Evolutionary conservation across 371 early-diverging fungal genomes (phyloP).

Genomic region (Mycotypha africana): DNA sequence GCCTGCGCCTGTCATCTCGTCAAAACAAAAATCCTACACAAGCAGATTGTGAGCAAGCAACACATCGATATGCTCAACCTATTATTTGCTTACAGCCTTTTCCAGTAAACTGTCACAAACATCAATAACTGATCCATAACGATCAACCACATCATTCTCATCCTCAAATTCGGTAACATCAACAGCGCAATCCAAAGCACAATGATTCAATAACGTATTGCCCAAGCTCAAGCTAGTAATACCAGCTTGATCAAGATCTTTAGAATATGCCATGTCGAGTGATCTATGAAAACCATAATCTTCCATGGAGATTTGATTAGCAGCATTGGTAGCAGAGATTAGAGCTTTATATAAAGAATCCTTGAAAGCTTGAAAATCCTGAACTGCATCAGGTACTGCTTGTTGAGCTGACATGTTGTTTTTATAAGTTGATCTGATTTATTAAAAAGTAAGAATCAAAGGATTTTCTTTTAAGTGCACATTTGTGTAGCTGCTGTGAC

Average conservation of each 20-base stretch:
- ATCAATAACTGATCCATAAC: conserved; percentile 65
- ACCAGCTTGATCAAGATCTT: conserved; percentile 46
- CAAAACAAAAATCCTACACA: no score
- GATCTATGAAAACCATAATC: conserved; percentile 73
- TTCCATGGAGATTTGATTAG: conserved; percentile 53
- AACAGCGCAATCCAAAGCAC: conserved; percentile 29
- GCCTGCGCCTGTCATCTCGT: conserved; percentile 49
- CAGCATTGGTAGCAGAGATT: conserved; percentile 60
- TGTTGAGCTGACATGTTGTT: conserved; percentile 1
- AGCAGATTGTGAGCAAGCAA: no score
- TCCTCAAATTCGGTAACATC: conserved; percentile 37
- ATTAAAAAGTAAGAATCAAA: no score
- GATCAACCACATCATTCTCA: conserved; percentile 65
- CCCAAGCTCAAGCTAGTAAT: conserved; percentile 48
- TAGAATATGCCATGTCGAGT: conserved; percentile 56
- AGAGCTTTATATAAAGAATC: conserved; percentile 53
- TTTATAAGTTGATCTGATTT: no score
- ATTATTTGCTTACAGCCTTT: conserved; percentile 71
- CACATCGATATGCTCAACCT: no score
- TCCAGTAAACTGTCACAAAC: conserved; percentile 82
- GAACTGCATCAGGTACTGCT: conserved; percentile 29
- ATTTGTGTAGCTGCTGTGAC: no score
- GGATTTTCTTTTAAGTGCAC: no score
- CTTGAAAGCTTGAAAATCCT: conserved; percentile 54
- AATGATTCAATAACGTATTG: conserved; percentile 53